Evolutionary conservation across 2,329 filamentous ascomycete species (phyloP).

Genomic region (Trichoderma semiorbis): DNA sequence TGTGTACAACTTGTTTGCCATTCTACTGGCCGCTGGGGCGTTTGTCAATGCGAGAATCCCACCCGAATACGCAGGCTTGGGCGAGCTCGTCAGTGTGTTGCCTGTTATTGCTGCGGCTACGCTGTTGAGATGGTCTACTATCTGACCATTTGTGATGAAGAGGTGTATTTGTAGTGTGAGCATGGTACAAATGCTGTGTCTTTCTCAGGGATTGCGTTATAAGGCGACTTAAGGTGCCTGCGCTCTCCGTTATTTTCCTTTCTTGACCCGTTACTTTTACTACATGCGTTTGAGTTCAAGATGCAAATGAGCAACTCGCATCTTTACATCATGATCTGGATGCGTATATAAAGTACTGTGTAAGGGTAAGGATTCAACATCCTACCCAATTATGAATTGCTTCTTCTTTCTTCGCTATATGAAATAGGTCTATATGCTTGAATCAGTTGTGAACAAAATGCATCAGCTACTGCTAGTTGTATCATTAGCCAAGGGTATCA

Average conservation of each 20-base stretch:
- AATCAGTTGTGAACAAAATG: not conserved
- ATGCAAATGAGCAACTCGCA: not conserved
- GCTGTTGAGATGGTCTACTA: conserved; percentile 40
- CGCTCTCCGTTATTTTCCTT: not conserved
- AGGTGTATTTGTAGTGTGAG: not conserved
- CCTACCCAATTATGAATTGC: not conserved
- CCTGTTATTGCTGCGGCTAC: conserved; percentile 62
- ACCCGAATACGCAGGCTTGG: conserved; percentile 63
- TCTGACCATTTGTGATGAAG: conserved; percentile 10
- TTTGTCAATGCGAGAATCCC: conserved; percentile 53
- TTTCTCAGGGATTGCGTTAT: not conserved
- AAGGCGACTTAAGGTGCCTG: no score
- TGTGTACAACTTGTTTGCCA: conserved; percentile 66
- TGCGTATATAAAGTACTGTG: not conserved
- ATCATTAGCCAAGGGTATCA: not conserved
- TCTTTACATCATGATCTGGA: not conserved
- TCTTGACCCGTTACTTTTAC: not conserved
- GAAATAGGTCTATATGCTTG: not conserved
- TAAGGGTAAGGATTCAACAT: not conserved
- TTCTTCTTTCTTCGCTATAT: not conserved
- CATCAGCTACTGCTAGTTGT: not conserved
- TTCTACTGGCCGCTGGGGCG: conserved; percentile 64
- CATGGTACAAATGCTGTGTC: not conserved
- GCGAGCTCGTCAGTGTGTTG: conserved; percentile 70
- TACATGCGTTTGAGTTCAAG: not conserved